These are phyloP conservation scores for Botrytis squamosa DNA, from an alignment of 2,329 filamentous ascomycete species.

Conservation along the genomic window DNA sequence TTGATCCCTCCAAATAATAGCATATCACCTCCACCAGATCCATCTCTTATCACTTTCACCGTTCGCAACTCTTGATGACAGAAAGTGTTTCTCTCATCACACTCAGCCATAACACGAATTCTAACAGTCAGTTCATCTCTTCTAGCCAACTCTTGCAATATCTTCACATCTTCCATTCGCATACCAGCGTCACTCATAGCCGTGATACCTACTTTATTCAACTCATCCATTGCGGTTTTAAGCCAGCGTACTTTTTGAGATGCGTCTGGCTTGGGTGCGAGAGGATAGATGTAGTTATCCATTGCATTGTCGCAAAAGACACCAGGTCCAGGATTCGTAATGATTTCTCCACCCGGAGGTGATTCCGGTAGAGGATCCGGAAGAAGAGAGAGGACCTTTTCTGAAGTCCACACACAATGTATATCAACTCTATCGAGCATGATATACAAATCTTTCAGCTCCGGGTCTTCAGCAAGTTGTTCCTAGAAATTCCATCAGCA, in stretches of 20 bases:
- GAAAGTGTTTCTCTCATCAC: constrained; percentile 61
- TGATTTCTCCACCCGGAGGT: constrained; percentile 62
- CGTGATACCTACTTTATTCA: constrained; percentile 65
- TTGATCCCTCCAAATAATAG: constrained; percentile 64
- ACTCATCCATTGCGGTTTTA: constrained; percentile 57
- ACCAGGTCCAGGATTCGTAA: constrained; percentile 59
- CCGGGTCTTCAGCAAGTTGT: constrained; percentile 53
- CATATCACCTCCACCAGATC: constrained; percentile 29
- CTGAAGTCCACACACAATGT: constrained; percentile 69
- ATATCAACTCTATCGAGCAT: constrained; percentile 70
- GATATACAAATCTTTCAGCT: constrained; percentile 57
- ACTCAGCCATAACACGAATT: constrained; percentile 69
- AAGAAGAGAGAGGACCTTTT: constrained; percentile 60
- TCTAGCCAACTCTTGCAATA: constrained; percentile 54
- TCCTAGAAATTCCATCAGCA: constrained; percentile 32
- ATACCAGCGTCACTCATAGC: constrained; percentile 70
- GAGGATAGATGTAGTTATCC: constrained; percentile 52
- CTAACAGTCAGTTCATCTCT: constrained; percentile 58
- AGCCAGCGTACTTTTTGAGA: constrained; percentile 56
- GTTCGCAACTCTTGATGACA: constrained; percentile 48
- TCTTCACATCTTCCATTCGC: constrained; percentile 51
- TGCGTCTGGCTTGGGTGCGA: constrained; percentile 56
- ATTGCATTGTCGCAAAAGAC: constrained; percentile 76
- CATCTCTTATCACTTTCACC: constrained; percentile 26
- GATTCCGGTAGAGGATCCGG: constrained; percentile 48